Conservation (phyloP, 129 eudicot species). For the Artemisia annua region DNA sequence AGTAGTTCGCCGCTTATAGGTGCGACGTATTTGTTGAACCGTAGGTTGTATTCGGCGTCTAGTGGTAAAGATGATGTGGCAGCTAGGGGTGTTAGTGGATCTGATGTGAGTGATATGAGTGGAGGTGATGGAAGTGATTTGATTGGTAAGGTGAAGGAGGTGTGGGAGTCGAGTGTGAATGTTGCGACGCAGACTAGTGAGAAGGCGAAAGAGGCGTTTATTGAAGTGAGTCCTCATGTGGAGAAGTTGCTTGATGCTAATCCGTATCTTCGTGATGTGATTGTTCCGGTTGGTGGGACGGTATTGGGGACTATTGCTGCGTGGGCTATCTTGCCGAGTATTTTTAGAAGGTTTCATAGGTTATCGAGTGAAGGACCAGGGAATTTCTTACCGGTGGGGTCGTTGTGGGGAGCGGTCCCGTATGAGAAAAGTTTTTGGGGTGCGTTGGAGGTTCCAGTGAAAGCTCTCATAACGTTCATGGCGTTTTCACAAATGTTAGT, state of each 20-base stretch:
- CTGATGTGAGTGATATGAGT: slow-evolving; percentile 27
- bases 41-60: slow-evolving; percentile 45
- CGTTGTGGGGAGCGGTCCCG: slow-evolving; percentile 74
- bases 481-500: slow-evolving; percentile 86
- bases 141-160: slow-evolving; percentile 62
- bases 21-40: slow-evolving; percentile 35
- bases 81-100: slow-evolving; percentile 37
- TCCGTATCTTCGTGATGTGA: slow-evolving; percentile 86
- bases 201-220: slow-evolving; percentile 67
- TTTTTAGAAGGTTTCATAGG: slow-evolving; percentile 73
- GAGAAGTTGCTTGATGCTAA: slow-evolving; percentile 62
- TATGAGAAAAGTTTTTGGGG: slow-evolving; percentile 97
- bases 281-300: slow-evolving; percentile 82
- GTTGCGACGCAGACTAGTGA: slow-evolving; percentile 55
- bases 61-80: slow-evolving; percentile 41
- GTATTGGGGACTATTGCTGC: slow-evolving; percentile 62
- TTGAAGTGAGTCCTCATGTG: slow-evolving; percentile 63
- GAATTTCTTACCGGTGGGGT: slow-evolving; percentile 51
- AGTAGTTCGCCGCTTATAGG: slow-evolving; percentile 37
- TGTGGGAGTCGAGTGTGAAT: slow-evolving; percentile 67
- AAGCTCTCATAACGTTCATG: slow-evolving; percentile 77
- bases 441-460: slow-evolving; percentile 83
- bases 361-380: slow-evolving; percentile 80
- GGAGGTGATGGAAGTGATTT: slow-evolving; percentile 66
- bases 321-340: slow-evolving; percentile 79